Evolutionary conservation across 108 stramenopile genomes (phyloP).

Genomic region (Nitzschia putrida): DNA sequence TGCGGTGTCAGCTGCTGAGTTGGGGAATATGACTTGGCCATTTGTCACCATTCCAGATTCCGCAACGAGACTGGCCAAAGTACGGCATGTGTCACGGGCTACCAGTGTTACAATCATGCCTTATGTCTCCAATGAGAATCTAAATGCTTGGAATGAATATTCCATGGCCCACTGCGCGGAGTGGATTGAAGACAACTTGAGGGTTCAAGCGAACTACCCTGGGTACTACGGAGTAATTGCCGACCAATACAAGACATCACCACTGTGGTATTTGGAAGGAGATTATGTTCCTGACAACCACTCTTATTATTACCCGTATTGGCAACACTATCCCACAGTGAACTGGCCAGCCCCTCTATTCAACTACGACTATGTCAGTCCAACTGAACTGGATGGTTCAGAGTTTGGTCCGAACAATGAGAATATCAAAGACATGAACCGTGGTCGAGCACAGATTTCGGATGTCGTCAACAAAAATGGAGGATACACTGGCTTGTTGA

Average conservation of each 20-base stretch:
- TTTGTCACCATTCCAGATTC: constrained; percentile 17
- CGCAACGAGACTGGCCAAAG: constrained; percentile 5
- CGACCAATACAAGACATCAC: too few species aligned
- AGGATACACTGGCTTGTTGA: constrained; percentile 3
- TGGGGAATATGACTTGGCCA: constrained; percentile 18
- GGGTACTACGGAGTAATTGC: too few species aligned
- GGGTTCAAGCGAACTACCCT: neutral
- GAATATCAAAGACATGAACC: too few species aligned
- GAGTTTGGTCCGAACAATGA: too few species aligned
- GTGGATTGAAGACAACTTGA: constrained; percentile 1
- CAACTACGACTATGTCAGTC: too few species aligned
- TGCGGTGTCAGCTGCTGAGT: constrained; percentile 2
- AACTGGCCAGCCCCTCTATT: too few species aligned
- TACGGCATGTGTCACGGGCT: constrained; percentile 2
- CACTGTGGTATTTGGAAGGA: too few species aligned
- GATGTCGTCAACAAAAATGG: neutral
- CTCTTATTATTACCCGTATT: too few species aligned
- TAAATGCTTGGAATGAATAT: constrained; percentile 17
- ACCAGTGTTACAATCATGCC: neutral
- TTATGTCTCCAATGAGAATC: neutral
- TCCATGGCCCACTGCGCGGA: neutral
- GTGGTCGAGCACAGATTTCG: too few species aligned
- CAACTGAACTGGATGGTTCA: too few species aligned
- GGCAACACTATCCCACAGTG: too few species aligned
- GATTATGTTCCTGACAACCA: too few species aligned